These are phyloP conservation scores for Lathyrus oleraceus DNA, from an alignment of 306 rosid species.

Conservation along the genomic window DNA sequence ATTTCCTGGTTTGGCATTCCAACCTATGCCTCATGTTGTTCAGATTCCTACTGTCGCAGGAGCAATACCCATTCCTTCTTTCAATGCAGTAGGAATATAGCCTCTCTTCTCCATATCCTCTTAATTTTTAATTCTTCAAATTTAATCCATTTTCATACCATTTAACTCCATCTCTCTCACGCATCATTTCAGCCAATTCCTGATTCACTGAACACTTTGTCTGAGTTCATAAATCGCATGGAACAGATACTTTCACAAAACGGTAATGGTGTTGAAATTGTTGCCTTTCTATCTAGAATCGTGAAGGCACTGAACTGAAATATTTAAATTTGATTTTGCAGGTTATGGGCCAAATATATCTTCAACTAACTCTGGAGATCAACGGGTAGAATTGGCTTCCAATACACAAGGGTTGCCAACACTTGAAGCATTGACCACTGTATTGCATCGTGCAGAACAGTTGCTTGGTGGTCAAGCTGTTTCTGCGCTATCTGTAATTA, in stretches of 20 bases:
- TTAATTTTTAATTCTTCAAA: slow-evolving; percentile 13
- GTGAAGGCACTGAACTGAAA: slow-evolving; percentile 7
- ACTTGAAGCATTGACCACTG: slow-evolving; percentile 74
- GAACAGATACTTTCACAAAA: slow-evolving; percentile 70
- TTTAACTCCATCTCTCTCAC: background rate
- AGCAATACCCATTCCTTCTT: slow-evolving; percentile 68
- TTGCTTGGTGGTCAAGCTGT: slow-evolving; percentile 73
- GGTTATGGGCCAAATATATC: slow-evolving; percentile 54
- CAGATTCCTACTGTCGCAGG: slow-evolving; percentile 74
- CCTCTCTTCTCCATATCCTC: slow-evolving; percentile 19
- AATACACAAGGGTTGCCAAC: slow-evolving; percentile 79
- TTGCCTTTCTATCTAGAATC: slow-evolving; percentile 25
- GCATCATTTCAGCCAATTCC: slow-evolving; percentile 79
- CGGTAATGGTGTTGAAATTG: slow-evolving; percentile 45
- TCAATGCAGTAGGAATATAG: slow-evolving; percentile 55
- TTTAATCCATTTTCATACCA: slow-evolving; percentile 17
- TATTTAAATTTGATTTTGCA: slow-evolving; percentile 40
- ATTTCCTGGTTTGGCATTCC: slow-evolving; percentile 64
- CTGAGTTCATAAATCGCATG: slow-evolving; percentile 82
- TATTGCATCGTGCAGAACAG: slow-evolving; percentile 69
- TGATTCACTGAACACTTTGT: slow-evolving; percentile 70
- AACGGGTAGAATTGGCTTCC: slow-evolving; percentile 69
- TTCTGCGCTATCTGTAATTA: slow-evolving; percentile 82
- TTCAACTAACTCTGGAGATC: slow-evolving; percentile 50
- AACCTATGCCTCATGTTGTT: slow-evolving; percentile 61